A percentile compares a stretch with the other conserved stretches of the same genome.
phyloP scores from a whole-genome alignment of 768 basidiomycete genomes.

The Nidularia pulvinata region DNA sequence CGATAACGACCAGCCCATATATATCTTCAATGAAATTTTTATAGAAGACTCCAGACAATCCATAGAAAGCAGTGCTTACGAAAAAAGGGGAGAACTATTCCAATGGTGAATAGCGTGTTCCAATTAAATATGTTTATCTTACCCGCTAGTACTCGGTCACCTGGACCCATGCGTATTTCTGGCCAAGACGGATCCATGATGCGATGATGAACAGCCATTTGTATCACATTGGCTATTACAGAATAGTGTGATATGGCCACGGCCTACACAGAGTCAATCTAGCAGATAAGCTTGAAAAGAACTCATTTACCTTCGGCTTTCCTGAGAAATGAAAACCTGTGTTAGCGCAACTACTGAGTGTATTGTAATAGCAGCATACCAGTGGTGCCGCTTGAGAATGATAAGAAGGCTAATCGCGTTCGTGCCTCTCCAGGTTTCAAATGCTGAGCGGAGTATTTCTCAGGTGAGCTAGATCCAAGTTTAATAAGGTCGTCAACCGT shows the following conservation, averaged over 20 bases:
- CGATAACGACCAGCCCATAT: conserved; percentile 57
- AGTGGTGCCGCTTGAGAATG: conserved; percentile 78
- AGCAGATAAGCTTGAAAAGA: not conserved
- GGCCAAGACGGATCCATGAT: conserved; percentile 37
- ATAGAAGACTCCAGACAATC: no score
- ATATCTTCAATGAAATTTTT: conserved; percentile 37
- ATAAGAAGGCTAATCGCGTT: conserved; percentile 63
- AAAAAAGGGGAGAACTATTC: conserved; percentile 56
- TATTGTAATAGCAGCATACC: conserved; percentile 37
- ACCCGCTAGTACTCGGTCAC: conserved; percentile 62
- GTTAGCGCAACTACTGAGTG: not conserved
- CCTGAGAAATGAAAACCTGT: conserved; percentile 12
- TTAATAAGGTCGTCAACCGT: conserved; percentile 48
- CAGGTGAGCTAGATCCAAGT: conserved; percentile 29
- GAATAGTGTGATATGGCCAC: conserved; percentile 67
- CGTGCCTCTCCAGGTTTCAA: conserved; percentile 59
- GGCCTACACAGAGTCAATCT: conserved; percentile 35
- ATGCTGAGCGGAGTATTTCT: conserved; percentile 41
- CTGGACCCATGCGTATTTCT: conserved; percentile 41
- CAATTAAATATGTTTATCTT: conserved; percentile 14
- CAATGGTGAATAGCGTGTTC: not conserved
- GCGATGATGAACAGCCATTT: conserved; percentile 51
- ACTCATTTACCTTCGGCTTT: conserved; percentile 30
- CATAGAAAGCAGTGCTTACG: no score
- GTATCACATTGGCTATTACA: conserved; percentile 64